Evolutionary conservation across 1,284 basidiomycete genomes (phyloP), one percentile per base, ranked within the genome.

Genomic region (Microbotryomycetes sp.): DNA sequence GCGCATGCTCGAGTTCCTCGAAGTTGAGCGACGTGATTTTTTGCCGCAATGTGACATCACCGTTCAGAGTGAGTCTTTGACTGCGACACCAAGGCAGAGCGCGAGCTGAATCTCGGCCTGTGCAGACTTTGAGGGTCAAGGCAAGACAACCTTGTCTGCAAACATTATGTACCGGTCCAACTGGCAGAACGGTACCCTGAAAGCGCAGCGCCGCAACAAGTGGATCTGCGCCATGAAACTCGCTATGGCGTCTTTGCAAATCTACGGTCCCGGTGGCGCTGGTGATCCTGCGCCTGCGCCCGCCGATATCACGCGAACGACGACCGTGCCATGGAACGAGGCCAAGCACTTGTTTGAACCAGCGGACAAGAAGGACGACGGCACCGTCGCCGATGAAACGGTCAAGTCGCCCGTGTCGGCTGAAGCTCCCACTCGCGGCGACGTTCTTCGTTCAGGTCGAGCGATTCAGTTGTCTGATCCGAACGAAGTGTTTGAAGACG

Each of bases 151-250:
- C 0, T 79, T 94, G 21, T 83, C 82, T 63, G 86, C 87, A 27
- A 86, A 88, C 72, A 94, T 94, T 76, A 87, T 86, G 75, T 93
- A 91, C 80, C 92, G 91, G 79, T 86, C 85, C 69, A 94, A 92
- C 74, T 87, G 85, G 79, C 89, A 91, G 75, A 87, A 89, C 71
- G 84, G 83, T 24, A 83, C 84, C 0, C 77, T 92, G 46, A 91
- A 84, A 79, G 54, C 57, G 0, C 77, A 87, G 77, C 83, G 91
- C 59, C 82, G 89, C 56, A 93, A 93, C 79, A 90, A 89, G 76
- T 93, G 90, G 89, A 81, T 92, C 45, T 92, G 89, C 74, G 86
- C 87, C 26, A 79, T 96, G 63, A 93, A 92, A 76, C 75, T 81
- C 46, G 80, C 83, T 31, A 77, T 94, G 61, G 79, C 80, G 35